Conservation (phyloP, 495 filamentous ascomycete species). For the Cryomyces minteri region DNA sequence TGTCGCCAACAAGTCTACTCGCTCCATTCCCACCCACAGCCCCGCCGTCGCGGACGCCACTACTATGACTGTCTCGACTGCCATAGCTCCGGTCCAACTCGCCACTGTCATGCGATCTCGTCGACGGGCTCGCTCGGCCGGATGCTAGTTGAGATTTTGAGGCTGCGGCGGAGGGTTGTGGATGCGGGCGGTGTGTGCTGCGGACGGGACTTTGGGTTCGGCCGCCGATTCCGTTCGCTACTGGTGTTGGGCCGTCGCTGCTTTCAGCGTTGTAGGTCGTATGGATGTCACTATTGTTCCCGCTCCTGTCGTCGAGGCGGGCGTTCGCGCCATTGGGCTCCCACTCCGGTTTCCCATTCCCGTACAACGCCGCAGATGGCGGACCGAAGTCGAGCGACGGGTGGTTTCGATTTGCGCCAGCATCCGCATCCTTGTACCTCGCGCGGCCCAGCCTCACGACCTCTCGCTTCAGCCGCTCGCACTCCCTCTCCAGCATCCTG, state of each 20-base stretch:
- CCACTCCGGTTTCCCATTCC: not conserved
- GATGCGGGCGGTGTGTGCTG: not conserved
- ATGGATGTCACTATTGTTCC: not conserved
- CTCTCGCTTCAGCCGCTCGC: conserved; percentile 84
- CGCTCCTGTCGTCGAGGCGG: conserved; percentile 5
- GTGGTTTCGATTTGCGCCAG: not conserved
- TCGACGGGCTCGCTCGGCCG: conserved; percentile 13
- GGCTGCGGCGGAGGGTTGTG: not conserved
- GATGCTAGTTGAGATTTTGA: conserved; percentile 8
- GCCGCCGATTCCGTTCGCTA: no score
- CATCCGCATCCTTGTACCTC: not conserved
- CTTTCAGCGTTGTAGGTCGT: not conserved
- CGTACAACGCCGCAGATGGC: conserved; percentile 12
- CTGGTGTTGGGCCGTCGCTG: not conserved
- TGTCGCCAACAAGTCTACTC: not conserved
- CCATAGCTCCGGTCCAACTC: no score
- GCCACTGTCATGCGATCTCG: no score
- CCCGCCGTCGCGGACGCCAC: not conserved
- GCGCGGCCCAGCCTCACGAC: conserved; percentile 26
- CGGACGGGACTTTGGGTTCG: no score
- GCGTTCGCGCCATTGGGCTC: not conserved
- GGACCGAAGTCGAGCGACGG: conserved; percentile 21
- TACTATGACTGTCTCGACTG: not conserved
- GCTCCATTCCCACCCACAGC: not conserved
- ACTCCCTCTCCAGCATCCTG: conserved; percentile 67